A percentile compares a stretch with the other conserved stretches of the same genome.
Conservation (phyloP, 2,329 filamentous ascomycete genomes). For the Colletotrichum sp. region DNA sequence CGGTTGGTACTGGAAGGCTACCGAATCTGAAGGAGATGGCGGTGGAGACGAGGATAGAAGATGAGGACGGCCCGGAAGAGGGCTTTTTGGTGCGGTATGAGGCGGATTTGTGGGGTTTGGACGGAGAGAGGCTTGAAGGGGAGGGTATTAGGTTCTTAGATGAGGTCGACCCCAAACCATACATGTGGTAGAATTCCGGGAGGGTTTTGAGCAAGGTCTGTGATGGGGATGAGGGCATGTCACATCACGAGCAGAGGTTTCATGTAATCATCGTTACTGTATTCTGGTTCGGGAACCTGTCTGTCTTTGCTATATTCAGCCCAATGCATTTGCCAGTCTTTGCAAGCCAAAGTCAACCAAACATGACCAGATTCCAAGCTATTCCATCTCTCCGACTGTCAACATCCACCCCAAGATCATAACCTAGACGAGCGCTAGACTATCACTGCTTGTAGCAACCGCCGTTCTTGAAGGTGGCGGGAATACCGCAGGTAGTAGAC, state of each 20-base stretch:
- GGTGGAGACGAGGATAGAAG: not conserved
- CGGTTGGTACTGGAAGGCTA: not conserved
- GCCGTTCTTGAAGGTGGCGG: not conserved
- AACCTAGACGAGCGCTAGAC: not conserved
- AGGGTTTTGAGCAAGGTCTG: not conserved
- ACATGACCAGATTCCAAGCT: not conserved
- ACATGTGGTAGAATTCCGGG: not conserved
- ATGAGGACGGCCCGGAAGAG: not conserved
- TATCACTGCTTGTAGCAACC: not conserved
- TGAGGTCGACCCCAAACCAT: not conserved
- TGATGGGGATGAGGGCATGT: not conserved
- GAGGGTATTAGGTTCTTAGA: accelerated
- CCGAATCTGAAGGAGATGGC: not conserved
- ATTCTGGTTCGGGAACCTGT: not conserved
- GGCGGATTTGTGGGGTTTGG: not conserved
- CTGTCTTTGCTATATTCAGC: not conserved
- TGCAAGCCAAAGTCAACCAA: not conserved
- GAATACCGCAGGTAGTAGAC: not conserved
- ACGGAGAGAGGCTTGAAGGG: not conserved
- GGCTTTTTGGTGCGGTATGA: not conserved
- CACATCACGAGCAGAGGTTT: not conserved
- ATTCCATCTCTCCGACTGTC: not conserved
- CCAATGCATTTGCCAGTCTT: not conserved
- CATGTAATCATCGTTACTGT: not conserved
- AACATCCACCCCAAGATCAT: not conserved